Conservation (phyloP, 139 green algal species). For the Volvox africanus region DNA sequence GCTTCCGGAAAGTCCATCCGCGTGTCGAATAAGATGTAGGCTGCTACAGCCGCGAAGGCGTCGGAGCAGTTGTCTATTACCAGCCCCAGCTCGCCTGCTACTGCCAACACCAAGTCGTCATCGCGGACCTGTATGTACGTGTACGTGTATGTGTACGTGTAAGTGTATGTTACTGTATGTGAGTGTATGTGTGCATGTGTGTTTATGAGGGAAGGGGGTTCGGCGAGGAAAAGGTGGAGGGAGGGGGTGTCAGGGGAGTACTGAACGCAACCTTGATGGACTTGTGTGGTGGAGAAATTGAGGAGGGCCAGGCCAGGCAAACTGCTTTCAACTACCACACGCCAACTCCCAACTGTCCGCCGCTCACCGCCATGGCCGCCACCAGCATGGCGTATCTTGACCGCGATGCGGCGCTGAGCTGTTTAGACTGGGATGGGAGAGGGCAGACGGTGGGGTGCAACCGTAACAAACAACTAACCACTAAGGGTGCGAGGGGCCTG, state of each 20-base stretch:
- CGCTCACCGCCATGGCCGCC: constrained; percentile 56
- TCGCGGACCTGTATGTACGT: constrained; percentile 31
- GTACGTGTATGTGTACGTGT: too few species aligned
- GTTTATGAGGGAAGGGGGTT: background rate
- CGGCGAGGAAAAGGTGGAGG: too few species aligned
- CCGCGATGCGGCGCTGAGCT: constrained; percentile 42
- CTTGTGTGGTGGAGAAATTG: too few species aligned
- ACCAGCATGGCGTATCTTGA: constrained; percentile 60
- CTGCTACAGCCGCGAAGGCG: constrained; percentile 43
- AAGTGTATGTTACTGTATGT: background rate
- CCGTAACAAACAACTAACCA: too few species aligned
- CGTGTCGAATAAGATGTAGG: constrained; percentile 72
- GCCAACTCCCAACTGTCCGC: too few species aligned
- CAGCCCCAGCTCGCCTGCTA: constrained; percentile 47
- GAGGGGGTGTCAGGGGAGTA: too few species aligned
- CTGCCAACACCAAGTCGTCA: constrained; percentile 46
- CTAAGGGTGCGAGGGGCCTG: too few species aligned
- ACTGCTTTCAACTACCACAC: too few species aligned
- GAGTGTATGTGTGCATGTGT: background rate
- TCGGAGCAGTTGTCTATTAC: constrained; percentile 52
- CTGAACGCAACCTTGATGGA: too few species aligned
- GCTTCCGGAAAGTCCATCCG: constrained; percentile 73
- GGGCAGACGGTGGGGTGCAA: too few species aligned
- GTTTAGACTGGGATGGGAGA: constrained; percentile 53
- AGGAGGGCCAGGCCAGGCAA: too few species aligned